Evolutionary conservation across 495 filamentous ascomycete species (phyloP), one percentile per base, ranked within the genome.

Genomic region (Penicillium taxi): DNA sequence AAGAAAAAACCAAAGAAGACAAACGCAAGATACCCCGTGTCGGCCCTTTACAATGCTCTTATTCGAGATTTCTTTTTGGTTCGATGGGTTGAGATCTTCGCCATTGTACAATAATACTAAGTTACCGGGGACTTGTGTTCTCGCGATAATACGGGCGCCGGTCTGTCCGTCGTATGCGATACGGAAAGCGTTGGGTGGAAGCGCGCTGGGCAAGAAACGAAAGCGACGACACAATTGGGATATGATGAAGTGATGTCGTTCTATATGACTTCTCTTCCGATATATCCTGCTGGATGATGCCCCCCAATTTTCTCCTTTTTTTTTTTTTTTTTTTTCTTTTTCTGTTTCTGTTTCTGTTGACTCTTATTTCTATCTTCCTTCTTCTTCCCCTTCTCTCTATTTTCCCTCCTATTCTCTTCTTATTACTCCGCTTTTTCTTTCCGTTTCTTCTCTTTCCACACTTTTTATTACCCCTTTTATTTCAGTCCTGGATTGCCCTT

Each of bases 51-150:
- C 61, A 56, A 65, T 56, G 51, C 58, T 55, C 50, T 58, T 55
- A 48, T 56, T 59, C 56, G 48, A 57, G 55, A 41, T 55, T 47
- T 58, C n/a, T 62, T 28, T 48, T 53, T 53, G 41, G 41, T 49
- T 45, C 53, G 49, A 58, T 56, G 53, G 48, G 47, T 59, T 51
- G 48, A n/a, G 57, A 56, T 55, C 47, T 52, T 53, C 56, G 53
- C 56, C 55, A 61, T 55, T 67, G 63, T 67, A 65, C 59, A 55
- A 67, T 67, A 65, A 59, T 62, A 55, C 44, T 62, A 56, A 55
- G 53, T 61, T 51, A 52, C 52, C 47, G 49, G 46, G 45, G 54
- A 44, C 37, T 35, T 30, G 39, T 41, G 48, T 47, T 50, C 42
- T 42, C 41, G 36, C 47, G 52, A 54, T 61, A 60, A 64, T 64